Evolutionary conservation across 1,284 basidiomycete species (phyloP).

Genomic region (Heterobasidion parviporum): DNA sequence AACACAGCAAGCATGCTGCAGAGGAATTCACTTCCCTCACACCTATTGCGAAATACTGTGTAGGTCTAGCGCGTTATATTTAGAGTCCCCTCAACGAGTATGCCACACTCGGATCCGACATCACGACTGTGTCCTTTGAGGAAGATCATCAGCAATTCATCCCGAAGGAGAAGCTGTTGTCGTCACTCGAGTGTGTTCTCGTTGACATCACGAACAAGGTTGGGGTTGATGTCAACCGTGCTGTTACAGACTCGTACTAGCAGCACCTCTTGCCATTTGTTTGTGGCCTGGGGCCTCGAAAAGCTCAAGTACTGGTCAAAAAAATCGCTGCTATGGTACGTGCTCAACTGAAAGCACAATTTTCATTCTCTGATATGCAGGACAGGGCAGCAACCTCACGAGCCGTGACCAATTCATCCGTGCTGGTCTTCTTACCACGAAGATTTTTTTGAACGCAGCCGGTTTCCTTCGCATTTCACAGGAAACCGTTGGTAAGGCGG

Average conservation of each 20-base stretch:
- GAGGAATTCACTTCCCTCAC: constrained; percentile 83
- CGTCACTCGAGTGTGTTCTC: constrained; percentile 79
- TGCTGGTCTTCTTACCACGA: constrained; percentile 71
- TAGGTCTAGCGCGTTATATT: constrained; percentile 88
- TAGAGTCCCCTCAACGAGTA: constrained; percentile 95
- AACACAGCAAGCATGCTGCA: constrained; percentile 81
- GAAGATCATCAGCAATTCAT: constrained; percentile 85
- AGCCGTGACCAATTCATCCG: constrained; percentile 85
- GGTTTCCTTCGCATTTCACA: constrained; percentile 87
- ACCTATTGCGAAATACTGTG: constrained; percentile 84
- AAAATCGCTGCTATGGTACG: constrained; percentile 70
- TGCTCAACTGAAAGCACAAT: constrained; percentile 3
- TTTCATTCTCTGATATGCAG: constrained; percentile 10
- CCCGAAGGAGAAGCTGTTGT: constrained; percentile 77
- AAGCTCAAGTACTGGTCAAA: constrained; percentile 81
- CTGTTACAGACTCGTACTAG: constrained; percentile 83
- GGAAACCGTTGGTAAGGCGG: constrained; percentile 49
- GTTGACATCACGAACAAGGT: constrained; percentile 89
- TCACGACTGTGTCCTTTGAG: constrained; percentile 74
- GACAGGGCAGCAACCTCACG: constrained; percentile 73
- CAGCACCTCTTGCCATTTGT: constrained; percentile 85
- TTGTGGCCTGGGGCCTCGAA: constrained; percentile 91
- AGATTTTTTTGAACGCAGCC: constrained; percentile 85
- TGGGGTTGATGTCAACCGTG: constrained; percentile 94
- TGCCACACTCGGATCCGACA: constrained; percentile 77